Evolutionary conservation across 129 eudicot species (phyloP).

Genomic region (Kitagawia praeruptora): DNA sequence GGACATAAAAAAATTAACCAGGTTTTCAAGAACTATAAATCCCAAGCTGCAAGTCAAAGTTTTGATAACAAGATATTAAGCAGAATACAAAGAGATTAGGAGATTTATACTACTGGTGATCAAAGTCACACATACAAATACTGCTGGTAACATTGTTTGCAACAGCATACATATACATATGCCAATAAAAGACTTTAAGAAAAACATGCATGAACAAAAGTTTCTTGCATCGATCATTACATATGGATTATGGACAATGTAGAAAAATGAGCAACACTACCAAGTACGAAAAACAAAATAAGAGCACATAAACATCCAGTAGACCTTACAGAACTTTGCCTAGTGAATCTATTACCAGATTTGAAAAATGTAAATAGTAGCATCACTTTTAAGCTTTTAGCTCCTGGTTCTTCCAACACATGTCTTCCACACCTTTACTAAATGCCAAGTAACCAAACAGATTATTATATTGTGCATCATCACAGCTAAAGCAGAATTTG

Average conservation of each 20-base stretch:
- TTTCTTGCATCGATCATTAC: neutral
- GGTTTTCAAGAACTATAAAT: neutral
- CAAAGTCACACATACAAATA: neutral
- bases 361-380: neutral
- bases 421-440: neutral
- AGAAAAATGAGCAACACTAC: neutral
- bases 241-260: neutral
- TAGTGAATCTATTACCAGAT: neutral
- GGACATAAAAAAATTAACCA: neutral
- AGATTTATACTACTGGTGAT: neutral
- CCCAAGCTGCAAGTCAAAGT: neutral
- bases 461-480: neutral
- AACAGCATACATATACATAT: neutral
- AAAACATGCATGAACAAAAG: neutral
- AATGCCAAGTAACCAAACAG: neutral
- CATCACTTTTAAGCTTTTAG: neutral
- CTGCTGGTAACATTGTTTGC: neutral
- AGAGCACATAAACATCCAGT: neutral
- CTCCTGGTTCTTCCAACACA: neutral
- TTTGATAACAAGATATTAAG: neutral
- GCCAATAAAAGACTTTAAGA: neutral
- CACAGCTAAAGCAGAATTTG: neutral
- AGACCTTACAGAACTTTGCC: neutral
- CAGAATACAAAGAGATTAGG: neutral
- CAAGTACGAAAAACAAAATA: neutral